Conservation (phyloP, 331 rosid genomes). For the Quercus tomentella region DNA sequence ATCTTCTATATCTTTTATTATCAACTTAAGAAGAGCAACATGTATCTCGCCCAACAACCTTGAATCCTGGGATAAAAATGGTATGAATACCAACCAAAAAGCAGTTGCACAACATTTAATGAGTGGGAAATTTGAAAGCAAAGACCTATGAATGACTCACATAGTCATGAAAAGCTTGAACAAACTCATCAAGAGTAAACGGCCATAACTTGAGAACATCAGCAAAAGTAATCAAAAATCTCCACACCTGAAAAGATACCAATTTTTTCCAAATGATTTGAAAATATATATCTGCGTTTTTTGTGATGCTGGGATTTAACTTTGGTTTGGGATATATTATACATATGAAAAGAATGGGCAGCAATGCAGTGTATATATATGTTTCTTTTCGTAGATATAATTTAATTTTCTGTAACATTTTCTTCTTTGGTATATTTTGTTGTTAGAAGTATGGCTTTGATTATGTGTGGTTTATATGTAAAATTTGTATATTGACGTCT, state of each 20-base stretch:
- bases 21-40: constrained; percentile 75
- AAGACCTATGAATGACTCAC: constrained; percentile 46
- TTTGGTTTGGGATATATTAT: no score
- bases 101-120: constrained; percentile 3
- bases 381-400: no score
- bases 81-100: constrained; percentile 14
- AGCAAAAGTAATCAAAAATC: constrained; percentile 88
- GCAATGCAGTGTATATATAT: no score
- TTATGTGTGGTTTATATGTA: neutral
- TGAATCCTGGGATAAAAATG: constrained; percentile 69
- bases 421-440: no score
- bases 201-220: constrained; percentile 96
- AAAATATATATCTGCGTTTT: no score
- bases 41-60: constrained; percentile 96
- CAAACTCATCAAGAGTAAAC: constrained; percentile 91
- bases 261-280: no score
- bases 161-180: constrained; percentile 94
- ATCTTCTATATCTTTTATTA: constrained; percentile 96
- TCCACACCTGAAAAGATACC: constrained; percentile 70
- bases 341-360: no score
- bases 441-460: no score
- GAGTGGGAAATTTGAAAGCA: constrained; percentile 19
- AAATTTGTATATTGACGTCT: no score
- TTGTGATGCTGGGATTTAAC: no score
- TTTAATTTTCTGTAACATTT: no score